These are phyloP conservation scores for Fistulinella prunicolor DNA, from an alignment of 768 basidiomycete genomes.

Conservation along the genomic window DNA sequence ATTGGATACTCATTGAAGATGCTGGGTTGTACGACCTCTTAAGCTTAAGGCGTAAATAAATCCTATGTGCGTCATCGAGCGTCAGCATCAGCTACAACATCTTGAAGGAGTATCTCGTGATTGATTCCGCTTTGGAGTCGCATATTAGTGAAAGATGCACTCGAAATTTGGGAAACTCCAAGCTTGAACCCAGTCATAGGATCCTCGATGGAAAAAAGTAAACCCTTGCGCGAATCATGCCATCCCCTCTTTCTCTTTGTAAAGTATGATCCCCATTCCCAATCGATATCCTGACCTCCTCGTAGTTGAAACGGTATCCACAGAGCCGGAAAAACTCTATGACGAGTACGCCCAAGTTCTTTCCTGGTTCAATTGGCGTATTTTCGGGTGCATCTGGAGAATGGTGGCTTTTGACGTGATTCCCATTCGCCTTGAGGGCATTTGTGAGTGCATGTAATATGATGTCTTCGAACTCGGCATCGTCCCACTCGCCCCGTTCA, in stretches of 20 bases:
- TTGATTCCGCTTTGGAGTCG: no score
- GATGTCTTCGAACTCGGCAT: constrained; percentile 24
- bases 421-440: constrained; percentile 64
- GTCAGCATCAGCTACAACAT: no score
- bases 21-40: no score
- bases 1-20: no score
- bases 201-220: constrained; percentile 85
- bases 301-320: constrained; percentile 88
- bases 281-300: constrained; percentile 84
- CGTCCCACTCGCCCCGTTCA: constrained; percentile 19
- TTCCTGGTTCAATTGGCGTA: constrained; percentile 80
- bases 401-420: constrained; percentile 83
- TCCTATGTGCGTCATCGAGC: no score
- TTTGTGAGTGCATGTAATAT: constrained; percentile 78
- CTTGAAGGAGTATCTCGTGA: no score
- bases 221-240: constrained; percentile 55
- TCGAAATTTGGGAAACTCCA: no score
- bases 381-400: constrained; percentile 96
- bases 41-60: no score
- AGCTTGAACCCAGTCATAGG: no score
- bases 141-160: no score
- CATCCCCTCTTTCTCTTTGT: constrained; percentile 81
- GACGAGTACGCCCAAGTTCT: constrained; percentile 90
- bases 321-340: constrained; percentile 98
- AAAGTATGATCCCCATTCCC: constrained; percentile 89